Base-by-base conservation (phyloP, 345 rosid genomes). In the Sonneratia caseolaris region DNA sequence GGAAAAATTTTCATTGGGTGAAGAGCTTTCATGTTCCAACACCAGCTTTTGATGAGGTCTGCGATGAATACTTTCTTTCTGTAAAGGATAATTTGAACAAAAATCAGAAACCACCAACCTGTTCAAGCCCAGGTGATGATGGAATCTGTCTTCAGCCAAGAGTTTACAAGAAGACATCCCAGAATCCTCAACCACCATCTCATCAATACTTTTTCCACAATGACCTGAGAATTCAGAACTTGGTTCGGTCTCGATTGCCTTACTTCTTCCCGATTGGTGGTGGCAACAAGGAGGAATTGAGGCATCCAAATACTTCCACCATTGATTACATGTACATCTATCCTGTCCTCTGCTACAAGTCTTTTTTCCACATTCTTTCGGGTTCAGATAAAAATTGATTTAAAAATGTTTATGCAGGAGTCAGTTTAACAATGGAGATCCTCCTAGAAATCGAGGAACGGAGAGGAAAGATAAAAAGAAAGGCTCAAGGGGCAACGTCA, bases 31-130 rank as follows among this genome's bases (percentile, higher is more conserved):
- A 72, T 53, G 73, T 89, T 67, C 76, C 84, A 64, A 95, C 97
- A 69, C 97, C 97, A 69, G 93, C 84, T 75, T 75, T 90, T 53
- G 97, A 95, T 83, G 91, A 86, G 79, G 72, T 95, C 57, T 92
- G 90, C 72, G 73, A 86, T 71, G 97, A 95, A 76, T 90, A 92
- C 81, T 90, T 85, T 73, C 85, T 77, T 76, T 81, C 96, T 65
- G 56, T 72, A 65, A 81, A 84, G 79, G 42, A 74, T 27, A 32
- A 13, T 68, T 81, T 70, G 76, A 74, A 69, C 70, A 68, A 76
- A 66, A 37, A 82, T 53, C 82, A 67, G 73, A 82, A 76, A 74
- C 71, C 36, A 18, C 77, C 64, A 32, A 70, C 55, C 67, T 79
- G 48, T 72, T 70, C 35, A 57, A 14, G 57, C 70, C 37, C 73